These are phyloP conservation scores for Micractinium conductrix DNA, from an alignment of 139 green algal species.

Conservation along the genomic window DNA sequence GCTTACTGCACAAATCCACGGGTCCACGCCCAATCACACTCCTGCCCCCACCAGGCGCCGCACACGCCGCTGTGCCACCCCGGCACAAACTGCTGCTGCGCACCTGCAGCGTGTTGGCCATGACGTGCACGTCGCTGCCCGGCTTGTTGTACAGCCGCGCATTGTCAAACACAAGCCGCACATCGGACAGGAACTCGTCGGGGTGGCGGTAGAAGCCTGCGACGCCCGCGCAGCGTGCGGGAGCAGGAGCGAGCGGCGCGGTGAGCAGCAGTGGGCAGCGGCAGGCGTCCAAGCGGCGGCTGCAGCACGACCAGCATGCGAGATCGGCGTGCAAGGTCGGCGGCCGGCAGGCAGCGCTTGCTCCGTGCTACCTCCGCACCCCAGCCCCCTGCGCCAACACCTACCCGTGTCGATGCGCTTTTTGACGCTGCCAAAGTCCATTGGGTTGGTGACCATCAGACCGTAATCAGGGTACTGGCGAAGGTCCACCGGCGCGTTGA, in stretches of 20 bases:
- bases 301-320: too few species aligned
- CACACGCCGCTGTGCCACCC: neutral
- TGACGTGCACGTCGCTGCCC: constrained; percentile 82
- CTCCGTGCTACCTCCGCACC: too few species aligned
- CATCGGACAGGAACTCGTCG: constrained; percentile 52
- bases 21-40: too few species aligned
- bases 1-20: neutral
- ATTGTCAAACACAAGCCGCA: constrained; percentile 84
- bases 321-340: too few species aligned
- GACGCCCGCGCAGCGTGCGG: too few species aligned
- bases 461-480: constrained; percentile 79
- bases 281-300: too few species aligned
- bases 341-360: too few species aligned
- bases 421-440: constrained; percentile 86
- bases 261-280: too few species aligned
- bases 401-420: constrained; percentile 54
- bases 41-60: neutral
- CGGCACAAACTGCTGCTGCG: neutral
- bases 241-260: too few species aligned
- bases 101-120: constrained; percentile 81
- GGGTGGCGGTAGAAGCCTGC: constrained; percentile 79
- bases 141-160: constrained; percentile 84
- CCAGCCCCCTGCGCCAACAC: too few species aligned
- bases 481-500: constrained; percentile 85
- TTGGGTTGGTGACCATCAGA: constrained; percentile 65